Conservation (phyloP, 116 monocot species). For the Dioscorea cayenensis region DNA sequence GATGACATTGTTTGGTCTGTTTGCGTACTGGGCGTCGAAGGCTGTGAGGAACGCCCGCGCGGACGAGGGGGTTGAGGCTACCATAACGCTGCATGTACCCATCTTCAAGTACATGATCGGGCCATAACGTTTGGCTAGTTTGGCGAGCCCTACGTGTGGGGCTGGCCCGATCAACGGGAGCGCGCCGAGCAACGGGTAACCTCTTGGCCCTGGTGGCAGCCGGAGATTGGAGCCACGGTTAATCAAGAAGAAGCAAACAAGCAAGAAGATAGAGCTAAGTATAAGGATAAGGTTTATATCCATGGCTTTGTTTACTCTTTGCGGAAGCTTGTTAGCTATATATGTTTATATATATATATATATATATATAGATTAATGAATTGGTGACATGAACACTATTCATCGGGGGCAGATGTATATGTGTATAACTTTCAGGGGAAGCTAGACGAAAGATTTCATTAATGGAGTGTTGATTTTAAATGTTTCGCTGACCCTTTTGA, state of each 20-base stretch:
- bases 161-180: slow-evolving; percentile 32
- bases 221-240: neutral
- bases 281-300: neutral
- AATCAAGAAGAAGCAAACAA: neutral
- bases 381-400: too few species aligned
- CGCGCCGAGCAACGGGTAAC: neutral
- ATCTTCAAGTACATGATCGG: slow-evolving; percentile 48
- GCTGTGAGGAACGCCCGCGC: slow-evolving; percentile 35
- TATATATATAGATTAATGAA: too few species aligned
- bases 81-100: slow-evolving; percentile 31
- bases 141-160: slow-evolving; percentile 28
- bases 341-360: too few species aligned
- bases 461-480: too few species aligned
- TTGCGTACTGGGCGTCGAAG: slow-evolving; percentile 27
- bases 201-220: neutral
- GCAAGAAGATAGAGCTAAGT: neutral
- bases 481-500: too few species aligned
- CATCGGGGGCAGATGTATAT: too few species aligned
- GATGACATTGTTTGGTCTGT: slow-evolving; percentile 17
- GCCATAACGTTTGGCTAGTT: slow-evolving; percentile 26
- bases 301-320: neutral
- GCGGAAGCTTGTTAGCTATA: too few species aligned
- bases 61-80: slow-evolving; percentile 24
- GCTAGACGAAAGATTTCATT: too few species aligned
- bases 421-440: too few species aligned